Conservation (phyloP, 768 basidiomycete genomes). For the Strobilomyces echinocephalus region DNA sequence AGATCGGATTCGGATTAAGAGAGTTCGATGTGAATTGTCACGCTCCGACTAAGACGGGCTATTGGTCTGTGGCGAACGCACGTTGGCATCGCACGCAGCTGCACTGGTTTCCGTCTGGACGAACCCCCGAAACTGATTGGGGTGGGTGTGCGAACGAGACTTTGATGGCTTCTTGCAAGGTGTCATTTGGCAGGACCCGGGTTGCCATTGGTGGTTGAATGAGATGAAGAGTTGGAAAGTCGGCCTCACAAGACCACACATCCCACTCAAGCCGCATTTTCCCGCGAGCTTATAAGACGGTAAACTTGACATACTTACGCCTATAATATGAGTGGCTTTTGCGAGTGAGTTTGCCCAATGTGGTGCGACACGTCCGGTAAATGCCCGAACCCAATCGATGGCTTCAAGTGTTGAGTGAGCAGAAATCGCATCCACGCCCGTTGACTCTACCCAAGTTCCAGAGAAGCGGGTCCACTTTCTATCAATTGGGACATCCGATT, state of each 20-base stretch:
- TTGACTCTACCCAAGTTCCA: constrained; percentile 2
- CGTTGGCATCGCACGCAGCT: constrained; percentile 3
- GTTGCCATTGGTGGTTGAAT: neutral
- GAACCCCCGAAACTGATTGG: neutral
- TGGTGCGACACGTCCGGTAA: constrained; percentile 5
- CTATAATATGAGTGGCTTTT: no score
- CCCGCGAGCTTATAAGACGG: neutral
- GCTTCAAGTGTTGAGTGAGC: neutral
- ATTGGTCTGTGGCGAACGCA: constrained; percentile 17
- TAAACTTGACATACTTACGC: no score
- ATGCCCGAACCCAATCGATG: constrained; percentile 1
- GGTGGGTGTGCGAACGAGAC: neutral
- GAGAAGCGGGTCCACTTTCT: constrained; percentile 1
- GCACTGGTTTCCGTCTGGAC: neutral
- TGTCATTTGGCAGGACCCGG: no score
- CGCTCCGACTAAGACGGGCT: constrained; percentile 4
- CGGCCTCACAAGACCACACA: neutral
- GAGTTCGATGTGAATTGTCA: neutral
- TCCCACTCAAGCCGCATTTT: no score
- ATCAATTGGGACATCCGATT: neutral
- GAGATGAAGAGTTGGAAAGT: neutral
- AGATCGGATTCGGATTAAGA: constrained; percentile 11
- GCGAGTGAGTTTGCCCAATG: no score
- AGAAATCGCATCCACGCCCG: constrained; percentile 8
- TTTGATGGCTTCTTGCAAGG: neutral